A percentile compares a stretch with the other conserved stretches of the same genome.
Evolutionary conservation across 768 basidiomycete genomes (phyloP).

Genomic region (Tubosaeta sp.): DNA sequence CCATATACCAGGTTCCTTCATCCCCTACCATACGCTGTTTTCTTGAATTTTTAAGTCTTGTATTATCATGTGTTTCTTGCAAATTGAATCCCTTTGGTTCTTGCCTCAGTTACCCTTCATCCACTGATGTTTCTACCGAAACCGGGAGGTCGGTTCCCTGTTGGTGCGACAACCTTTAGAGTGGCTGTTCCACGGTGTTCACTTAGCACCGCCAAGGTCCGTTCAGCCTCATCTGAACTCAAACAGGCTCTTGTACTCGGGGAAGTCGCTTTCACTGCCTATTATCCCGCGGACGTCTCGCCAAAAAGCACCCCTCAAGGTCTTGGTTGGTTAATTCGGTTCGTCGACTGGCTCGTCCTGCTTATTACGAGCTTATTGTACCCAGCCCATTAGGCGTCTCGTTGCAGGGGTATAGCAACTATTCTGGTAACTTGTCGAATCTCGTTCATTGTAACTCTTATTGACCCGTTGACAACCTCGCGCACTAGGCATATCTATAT

Average conservation of each 20-base stretch:
- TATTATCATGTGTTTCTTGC: no score
- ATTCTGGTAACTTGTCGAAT: conserved; percentile 36
- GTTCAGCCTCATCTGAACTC: conserved; percentile 17
- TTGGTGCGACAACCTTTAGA: conserved; percentile 57
- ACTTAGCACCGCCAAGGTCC: conserved; percentile 42
- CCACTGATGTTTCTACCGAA: conserved; percentile 44
- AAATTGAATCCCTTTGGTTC: conserved; percentile 10
- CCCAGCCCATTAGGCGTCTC: conserved; percentile 41
- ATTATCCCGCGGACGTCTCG: conserved; percentile 53
- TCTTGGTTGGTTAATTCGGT: conserved; percentile 58
- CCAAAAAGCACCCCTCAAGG: conserved; percentile 33
- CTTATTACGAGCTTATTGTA: not conserved
- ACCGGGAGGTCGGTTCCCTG: conserved; percentile 45
- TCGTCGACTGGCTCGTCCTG: conserved; percentile 17
- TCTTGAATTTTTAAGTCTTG: not conserved
- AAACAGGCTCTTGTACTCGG: conserved; percentile 50
- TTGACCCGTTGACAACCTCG: not conserved
- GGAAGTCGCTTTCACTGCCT: conserved; percentile 61
- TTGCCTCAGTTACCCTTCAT: no score
- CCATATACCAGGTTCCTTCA: not conserved
- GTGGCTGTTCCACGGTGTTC: conserved; percentile 38
- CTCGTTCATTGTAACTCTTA: not conserved
- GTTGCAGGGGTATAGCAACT: conserved; percentile 45
- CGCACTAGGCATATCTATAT: conserved; percentile 22
- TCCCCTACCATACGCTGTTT: not conserved